These are phyloP conservation scores for Abortiporus biennis DNA, from an alignment of 1,284 basidiomycete genomes.

Conservation along the genomic window DNA sequence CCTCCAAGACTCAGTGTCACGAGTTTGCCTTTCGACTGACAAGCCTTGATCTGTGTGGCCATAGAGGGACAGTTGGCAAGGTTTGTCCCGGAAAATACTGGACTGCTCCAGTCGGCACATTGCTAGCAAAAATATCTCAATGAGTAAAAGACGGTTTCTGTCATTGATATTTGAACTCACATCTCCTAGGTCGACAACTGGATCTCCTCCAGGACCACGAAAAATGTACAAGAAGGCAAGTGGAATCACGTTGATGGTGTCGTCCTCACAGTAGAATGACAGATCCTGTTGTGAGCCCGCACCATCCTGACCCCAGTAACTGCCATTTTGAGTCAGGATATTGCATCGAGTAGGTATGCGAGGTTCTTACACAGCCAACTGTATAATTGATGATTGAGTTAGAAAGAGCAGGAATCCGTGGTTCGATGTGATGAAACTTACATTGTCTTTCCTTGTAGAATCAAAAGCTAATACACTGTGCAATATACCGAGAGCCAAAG, in stretches of 20 bases:
- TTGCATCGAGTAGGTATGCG: constrained; percentile 1
- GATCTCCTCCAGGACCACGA: constrained; percentile 44
- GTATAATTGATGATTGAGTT: not conserved
- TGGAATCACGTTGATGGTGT: constrained; percentile 44
- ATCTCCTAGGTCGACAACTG: constrained; percentile 53
- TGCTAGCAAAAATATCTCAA: constrained; percentile 1
- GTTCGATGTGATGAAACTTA: constrained; percentile 12
- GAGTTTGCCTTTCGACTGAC: constrained; percentile 59
- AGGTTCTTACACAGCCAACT: constrained; percentile 17
- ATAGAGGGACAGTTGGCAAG: constrained; percentile 48
- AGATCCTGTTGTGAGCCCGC: constrained; percentile 40
- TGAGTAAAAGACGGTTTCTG: not conserved
- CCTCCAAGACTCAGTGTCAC: constrained; percentile 59
- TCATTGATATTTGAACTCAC: constrained; percentile 25
- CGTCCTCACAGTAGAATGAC: constrained; percentile 42
- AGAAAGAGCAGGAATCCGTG: not conserved
- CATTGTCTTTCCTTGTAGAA: constrained; percentile 24
- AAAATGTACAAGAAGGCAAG: constrained; percentile 54
- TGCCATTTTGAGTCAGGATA: constrained; percentile 4
- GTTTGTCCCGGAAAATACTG: constrained; percentile 46
- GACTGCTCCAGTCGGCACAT: constrained; percentile 30
- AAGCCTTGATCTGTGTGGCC: constrained; percentile 46
- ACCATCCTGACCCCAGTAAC: constrained; percentile 43
- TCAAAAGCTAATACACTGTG: constrained; percentile 19
- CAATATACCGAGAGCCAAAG: constrained; percentile 16